phyloP scores from a whole-genome alignment of 768 basidiomycete species.

The Pisolithus marmoratus region DNA sequence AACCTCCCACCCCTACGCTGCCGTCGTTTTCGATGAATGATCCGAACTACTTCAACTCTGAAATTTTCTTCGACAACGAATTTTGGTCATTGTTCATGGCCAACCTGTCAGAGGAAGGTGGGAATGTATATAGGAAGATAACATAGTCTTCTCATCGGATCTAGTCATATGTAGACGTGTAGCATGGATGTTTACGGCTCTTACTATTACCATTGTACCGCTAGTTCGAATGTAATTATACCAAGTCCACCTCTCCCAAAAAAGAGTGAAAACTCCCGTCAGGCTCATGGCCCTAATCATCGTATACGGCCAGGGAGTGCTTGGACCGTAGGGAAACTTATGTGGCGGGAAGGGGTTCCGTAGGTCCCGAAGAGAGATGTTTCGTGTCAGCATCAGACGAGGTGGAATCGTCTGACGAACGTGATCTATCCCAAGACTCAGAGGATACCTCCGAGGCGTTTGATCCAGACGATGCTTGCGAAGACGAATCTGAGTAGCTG shows the following conservation, averaged over 20 bases:
- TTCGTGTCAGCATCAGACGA: no score
- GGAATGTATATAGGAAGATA: constrained; percentile 9
- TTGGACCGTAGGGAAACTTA: constrained; percentile 26
- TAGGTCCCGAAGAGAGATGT: constrained; percentile 37
- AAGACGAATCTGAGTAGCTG: not conserved
- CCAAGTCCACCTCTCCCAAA: no score
- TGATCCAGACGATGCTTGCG: constrained; percentile 8
- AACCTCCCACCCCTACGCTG: constrained; percentile 17
- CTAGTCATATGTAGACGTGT: not conserved
- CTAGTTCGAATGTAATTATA: no score
- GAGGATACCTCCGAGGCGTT: constrained; percentile 9
- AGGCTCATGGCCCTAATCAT: no score
- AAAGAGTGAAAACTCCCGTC: no score
- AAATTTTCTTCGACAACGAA: constrained; percentile 37
- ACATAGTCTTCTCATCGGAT: not conserved
- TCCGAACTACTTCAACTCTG: constrained; percentile 28
- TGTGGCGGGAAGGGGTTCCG: constrained; percentile 41
- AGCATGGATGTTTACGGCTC: no score
- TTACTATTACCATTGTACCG: no score
- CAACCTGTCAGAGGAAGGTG: constrained; percentile 23
- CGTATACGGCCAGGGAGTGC: constrained; percentile 24
- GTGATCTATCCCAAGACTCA: constrained; percentile 1
- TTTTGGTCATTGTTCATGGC: constrained; percentile 41
- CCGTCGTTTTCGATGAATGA: constrained; percentile 21
- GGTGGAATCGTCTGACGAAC: constrained; percentile 8